Conservation (phyloP, 352 stramenopile species). For the Pythium diclinum region DNA sequence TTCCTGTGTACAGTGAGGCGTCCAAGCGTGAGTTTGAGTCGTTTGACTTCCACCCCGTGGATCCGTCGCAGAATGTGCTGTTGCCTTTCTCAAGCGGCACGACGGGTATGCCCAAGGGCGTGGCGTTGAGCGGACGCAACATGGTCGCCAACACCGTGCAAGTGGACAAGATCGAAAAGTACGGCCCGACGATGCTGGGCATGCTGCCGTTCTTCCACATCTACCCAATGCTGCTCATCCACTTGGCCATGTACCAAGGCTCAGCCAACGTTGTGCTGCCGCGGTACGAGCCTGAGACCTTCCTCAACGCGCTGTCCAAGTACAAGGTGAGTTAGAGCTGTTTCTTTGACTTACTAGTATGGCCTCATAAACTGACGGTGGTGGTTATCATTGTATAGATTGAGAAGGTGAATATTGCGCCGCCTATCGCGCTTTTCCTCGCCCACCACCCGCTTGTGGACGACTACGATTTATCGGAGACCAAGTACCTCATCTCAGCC, state of each 20-base stretch:
- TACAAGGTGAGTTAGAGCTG: constrained; percentile 25
- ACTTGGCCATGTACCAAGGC: constrained; percentile 82
- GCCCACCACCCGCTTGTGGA: constrained; percentile 90
- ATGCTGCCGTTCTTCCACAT: constrained; percentile 96
- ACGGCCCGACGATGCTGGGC: constrained; percentile 41
- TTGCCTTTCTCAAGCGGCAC: constrained; percentile 94
- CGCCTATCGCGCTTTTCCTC: constrained; percentile 81
- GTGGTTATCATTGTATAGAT: constrained; percentile 23
- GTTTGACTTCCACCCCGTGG: constrained; percentile 47
- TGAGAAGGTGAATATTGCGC: constrained; percentile 66
- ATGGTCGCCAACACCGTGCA: constrained; percentile 89
- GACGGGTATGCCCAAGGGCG: constrained; percentile 88
- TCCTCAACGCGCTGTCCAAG: constrained; percentile 73
- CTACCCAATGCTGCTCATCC: constrained; percentile 84
- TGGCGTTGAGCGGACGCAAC: constrained; percentile 89
- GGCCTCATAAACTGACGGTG: too few relatives aligned
- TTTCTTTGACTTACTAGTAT: too few relatives aligned
- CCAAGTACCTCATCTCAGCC: constrained; percentile 65
- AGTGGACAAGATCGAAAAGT: constrained; percentile 58
- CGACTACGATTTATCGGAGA: constrained; percentile 86
- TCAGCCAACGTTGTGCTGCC: constrained; percentile 83
- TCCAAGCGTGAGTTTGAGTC: constrained; percentile 31
- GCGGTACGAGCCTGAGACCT: constrained; percentile 87
- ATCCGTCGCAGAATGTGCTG: constrained; percentile 50
- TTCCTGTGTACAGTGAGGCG: constrained; percentile 37